Percentiles rank a stretch among this genome's conserved stretches.
These are phyloP conservation scores for Pelomyxa schiedti DNA, from an alignment of 78 protist species.

Conservation along the genomic window DNA sequence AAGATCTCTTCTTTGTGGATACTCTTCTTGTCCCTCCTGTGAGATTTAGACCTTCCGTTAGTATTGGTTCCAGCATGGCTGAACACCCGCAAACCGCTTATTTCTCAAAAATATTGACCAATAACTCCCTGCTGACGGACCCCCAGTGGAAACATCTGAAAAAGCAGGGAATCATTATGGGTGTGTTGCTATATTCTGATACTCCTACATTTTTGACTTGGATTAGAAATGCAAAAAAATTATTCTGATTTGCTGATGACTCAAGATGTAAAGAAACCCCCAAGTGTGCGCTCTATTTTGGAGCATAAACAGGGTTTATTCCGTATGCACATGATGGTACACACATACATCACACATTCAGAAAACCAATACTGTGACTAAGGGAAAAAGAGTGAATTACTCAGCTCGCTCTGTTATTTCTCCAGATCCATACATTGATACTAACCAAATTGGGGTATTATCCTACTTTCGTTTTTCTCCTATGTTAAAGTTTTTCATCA, in stretches of 20 bases:
- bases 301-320: constrained; percentile 97
- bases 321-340: constrained; percentile 98
- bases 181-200: too few species aligned
- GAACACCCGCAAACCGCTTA: constrained; percentile 48
- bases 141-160: too few species aligned
- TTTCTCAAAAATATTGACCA: constrained; percentile 10
- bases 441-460: constrained; percentile 85
- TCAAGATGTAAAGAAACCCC: constrained; percentile 6
- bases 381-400: constrained; percentile 98
- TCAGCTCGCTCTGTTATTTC: constrained; percentile 96
- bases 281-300: constrained; percentile 81
- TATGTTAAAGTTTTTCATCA: neutral
- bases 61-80: neutral
- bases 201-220: too few species aligned
- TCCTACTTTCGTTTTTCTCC: constrained; percentile 15
- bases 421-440: constrained; percentile 84
- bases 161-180: too few species aligned
- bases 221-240: too few species aligned
- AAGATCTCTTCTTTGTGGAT: constrained; percentile 5
- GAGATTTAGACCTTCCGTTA: constrained; percentile 12
- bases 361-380: too few species aligned
- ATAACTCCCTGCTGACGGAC: neutral
- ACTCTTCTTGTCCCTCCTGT: neutral
- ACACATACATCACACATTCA: too few species aligned
- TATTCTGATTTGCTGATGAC: too few species aligned